Evolutionary conservation across 2,329 filamentous ascomycete genomes (phyloP).

Genomic region (Sarocladium brachiariae): DNA sequence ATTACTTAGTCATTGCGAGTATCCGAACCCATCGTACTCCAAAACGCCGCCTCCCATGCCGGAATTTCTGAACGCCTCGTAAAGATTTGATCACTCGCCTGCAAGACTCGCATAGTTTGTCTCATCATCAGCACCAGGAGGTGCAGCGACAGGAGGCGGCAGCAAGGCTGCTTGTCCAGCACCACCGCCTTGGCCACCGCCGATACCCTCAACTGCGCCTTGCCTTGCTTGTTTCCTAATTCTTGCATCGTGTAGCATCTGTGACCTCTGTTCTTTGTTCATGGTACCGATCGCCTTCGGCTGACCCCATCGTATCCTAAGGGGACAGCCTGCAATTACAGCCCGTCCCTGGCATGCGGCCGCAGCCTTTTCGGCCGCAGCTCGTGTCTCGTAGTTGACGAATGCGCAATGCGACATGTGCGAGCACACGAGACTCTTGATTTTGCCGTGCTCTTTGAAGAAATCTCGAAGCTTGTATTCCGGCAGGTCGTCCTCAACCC

Average conservation of each 20-base stretch:
- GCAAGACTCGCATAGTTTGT: conserved; percentile 75
- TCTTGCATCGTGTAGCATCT: conserved; percentile 70
- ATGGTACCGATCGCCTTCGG: conserved; percentile 88
- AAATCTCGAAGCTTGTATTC: conserved; percentile 87
- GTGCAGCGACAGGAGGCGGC: conserved; percentile 55
- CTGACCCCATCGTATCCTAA: conserved; percentile 86
- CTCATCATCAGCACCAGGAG: conserved; percentile 70
- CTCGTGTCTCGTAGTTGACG: conserved; percentile 82
- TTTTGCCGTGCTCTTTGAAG: conserved; percentile 81
- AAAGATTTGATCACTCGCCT: conserved; percentile 54
- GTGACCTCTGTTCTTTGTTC: conserved; percentile 75
- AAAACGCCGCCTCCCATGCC: conserved; percentile 22
- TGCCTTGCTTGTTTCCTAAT: conserved; percentile 28
- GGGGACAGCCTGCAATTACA: conserved; percentile 82
- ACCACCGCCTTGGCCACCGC: conserved; percentile 25
- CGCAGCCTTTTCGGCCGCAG: conserved; percentile 80
- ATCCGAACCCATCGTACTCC: conserved; percentile 17
- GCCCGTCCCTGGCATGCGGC: conserved; percentile 79
- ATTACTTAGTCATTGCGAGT: background rate
- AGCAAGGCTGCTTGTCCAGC: conserved; percentile 17
- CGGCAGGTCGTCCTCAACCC: conserved; percentile 90
- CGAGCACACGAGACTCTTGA: conserved; percentile 89
- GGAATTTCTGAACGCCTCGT: background rate
- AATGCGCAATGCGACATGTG: conserved; percentile 98
- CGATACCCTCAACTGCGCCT: conserved; percentile 24